These are phyloP conservation scores for Alternaria brassicicola DNA, from an alignment of 2,329 filamentous ascomycete species.

Conservation along the genomic window DNA sequence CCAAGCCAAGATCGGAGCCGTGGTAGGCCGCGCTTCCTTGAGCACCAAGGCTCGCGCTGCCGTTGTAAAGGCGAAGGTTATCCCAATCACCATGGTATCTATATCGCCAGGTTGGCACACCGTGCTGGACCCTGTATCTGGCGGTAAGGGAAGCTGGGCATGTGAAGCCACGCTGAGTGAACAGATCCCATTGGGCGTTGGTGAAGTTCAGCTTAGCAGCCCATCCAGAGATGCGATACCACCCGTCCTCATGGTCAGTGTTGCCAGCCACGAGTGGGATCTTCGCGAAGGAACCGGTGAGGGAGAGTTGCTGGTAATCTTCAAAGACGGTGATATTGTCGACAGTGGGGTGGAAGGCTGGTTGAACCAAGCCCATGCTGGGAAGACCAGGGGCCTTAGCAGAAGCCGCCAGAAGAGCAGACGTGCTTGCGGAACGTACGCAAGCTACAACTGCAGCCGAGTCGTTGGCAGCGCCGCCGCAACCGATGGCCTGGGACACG, in stretches of 20 bases:
- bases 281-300: conserved; percentile 30
- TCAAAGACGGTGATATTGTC: conserved; percentile 40
- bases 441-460: conserved; percentile 42
- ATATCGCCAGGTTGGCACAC: conserved; percentile 47
- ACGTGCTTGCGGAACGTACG: conserved; percentile 40
- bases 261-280: conserved; percentile 35
- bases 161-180: conserved; percentile 32
- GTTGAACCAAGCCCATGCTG: conserved; percentile 30
- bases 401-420: conserved; percentile 32
- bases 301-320: conserved; percentile 34
- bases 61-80: conserved; percentile 43
- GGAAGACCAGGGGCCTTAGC: conserved; percentile 33
- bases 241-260: conserved; percentile 33
- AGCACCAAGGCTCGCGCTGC: conserved; percentile 29
- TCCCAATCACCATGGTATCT: conserved; percentile 47
- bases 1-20: conserved; percentile 42
- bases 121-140: conserved; percentile 28
- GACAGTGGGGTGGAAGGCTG: conserved; percentile 41
- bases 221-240: conserved; percentile 36
- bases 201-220: conserved; percentile 28
- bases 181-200: conserved; percentile 33
- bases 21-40: conserved; percentile 48
- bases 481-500: conserved; percentile 49
- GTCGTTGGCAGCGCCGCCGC: conserved; percentile 33
- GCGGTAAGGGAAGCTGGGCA: conserved; percentile 30